phyloP scores from a whole-genome alignment of 768 basidiomycete species.

The Daedalea quercina region DNA sequence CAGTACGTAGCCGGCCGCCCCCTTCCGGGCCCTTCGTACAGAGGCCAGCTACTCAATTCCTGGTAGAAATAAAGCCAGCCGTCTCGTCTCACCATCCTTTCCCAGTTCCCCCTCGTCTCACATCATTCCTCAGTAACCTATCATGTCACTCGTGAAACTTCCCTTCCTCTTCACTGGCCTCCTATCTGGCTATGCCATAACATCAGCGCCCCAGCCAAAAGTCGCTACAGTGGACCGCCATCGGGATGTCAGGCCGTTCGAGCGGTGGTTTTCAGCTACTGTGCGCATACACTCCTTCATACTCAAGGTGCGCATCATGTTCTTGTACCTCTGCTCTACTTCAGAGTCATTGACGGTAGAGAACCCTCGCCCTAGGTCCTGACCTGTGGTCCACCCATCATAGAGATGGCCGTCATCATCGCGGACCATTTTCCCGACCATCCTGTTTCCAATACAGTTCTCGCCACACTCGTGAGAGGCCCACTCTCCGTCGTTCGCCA shows the following conservation, averaged over 20 bases:
- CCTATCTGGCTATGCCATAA: background rate
- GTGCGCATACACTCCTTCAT: background rate
- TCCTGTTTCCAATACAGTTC: background rate
- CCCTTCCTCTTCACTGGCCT: background rate
- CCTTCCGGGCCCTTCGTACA: no score
- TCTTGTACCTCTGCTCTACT: background rate
- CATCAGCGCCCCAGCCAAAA: slow-evolving; percentile 1
- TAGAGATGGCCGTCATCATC: slow-evolving; percentile 2
- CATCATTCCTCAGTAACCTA: background rate
- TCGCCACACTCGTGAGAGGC: background rate
- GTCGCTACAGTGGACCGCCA: background rate
- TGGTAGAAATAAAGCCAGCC: no score
- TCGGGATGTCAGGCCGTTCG: background rate
- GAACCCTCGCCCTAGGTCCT: background rate
- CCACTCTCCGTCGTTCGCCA: background rate
- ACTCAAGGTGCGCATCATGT: background rate
- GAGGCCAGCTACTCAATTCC: no score
- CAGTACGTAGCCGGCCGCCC: no score
- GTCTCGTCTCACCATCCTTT: background rate
- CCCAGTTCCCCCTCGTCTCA: background rate
- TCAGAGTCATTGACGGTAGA: no score
- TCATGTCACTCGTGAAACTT: slow-evolving; percentile 3
- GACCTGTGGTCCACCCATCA: background rate
- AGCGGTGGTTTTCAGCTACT: slow-evolving; percentile 1
- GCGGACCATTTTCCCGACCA: background rate